Evolutionary conservation across 176 grass and related monocot species (phyloP).

Genomic region (Zea luxurians): DNA sequence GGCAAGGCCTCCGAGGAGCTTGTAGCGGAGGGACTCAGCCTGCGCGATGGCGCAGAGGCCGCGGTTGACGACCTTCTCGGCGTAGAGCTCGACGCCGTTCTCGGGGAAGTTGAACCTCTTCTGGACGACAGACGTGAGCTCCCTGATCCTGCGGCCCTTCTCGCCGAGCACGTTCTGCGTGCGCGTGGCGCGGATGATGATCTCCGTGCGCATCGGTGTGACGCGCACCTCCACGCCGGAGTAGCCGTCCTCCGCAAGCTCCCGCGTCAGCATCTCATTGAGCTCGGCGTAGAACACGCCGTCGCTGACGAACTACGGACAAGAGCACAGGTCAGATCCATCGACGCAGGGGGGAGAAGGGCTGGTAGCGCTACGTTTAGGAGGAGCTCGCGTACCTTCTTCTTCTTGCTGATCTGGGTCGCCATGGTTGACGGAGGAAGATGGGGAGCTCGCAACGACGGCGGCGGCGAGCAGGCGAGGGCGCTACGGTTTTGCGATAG

Average conservation of each 20-base stretch:
- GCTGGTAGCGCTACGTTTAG: neutral
- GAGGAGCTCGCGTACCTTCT: conserved; percentile 55
- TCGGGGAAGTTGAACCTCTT: conserved; percentile 90
- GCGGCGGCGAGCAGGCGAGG: conserved; percentile 21
- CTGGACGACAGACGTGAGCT: conserved; percentile 69
- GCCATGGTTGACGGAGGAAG: conserved; percentile 50
- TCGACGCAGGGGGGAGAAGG: too few relatives aligned
- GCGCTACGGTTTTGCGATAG: conserved; percentile 40
- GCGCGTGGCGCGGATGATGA: conserved; percentile 78
- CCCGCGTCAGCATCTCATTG: conserved; percentile 76
- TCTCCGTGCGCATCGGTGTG: conserved; percentile 82
- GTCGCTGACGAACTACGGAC: conserved; percentile 63
- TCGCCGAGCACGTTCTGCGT: conserved; percentile 84
- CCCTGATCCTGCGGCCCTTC: conserved; percentile 71
- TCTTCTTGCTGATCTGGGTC: conserved; percentile 94
- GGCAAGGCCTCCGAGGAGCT: conserved; percentile 78
- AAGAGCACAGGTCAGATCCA: conserved; percentile 14
- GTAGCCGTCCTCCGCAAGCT: conserved; percentile 77
- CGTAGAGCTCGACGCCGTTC: conserved; percentile 70
- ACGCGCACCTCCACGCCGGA: conserved; percentile 71
- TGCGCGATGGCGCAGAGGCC: conserved; percentile 82
- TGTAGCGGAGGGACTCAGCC: conserved; percentile 89
- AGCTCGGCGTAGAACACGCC: conserved; percentile 81
- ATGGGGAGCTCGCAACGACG: conserved; percentile 28
- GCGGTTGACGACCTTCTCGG: conserved; percentile 82